phyloP scores from a whole-genome alignment of 1,284 basidiomycete species.

The Ganoderma meredithae region DNA sequence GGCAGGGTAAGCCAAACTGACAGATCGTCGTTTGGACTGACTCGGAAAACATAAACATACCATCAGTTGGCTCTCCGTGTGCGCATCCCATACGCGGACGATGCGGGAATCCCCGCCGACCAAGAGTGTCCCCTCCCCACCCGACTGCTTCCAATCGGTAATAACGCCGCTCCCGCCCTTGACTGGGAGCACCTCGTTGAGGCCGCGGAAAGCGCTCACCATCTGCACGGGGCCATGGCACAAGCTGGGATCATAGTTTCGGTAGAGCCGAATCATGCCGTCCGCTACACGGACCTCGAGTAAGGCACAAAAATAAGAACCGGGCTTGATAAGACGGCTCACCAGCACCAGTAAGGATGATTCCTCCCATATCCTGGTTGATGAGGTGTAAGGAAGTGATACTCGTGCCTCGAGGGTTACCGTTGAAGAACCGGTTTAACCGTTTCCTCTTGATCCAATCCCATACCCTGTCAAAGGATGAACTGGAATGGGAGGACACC shows the following conservation, averaged over 20 bases:
- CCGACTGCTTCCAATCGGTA: conserved; percentile 93
- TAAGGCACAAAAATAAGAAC: not conserved
- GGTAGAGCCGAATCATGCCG: conserved; percentile 90
- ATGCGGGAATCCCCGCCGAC: conserved; percentile 92
- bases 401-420: conserved; percentile 82
- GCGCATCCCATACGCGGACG: conserved; percentile 95
- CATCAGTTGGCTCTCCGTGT: conserved; percentile 85
- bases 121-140: conserved; percentile 73
- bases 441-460: conserved; percentile 90
- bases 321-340: conserved; percentile 36
- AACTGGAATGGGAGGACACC: not conserved
- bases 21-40: conserved; percentile 8
- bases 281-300: conserved; percentile 64
- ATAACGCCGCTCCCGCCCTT: conserved; percentile 86
- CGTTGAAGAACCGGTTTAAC: conserved; percentile 89
- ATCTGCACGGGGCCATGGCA: conserved; percentile 79
- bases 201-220: conserved; percentile 92
- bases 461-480: conserved; percentile 72
- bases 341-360: conserved; percentile 91
- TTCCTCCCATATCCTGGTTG: conserved; percentile 94
- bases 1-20: conserved; percentile 22
- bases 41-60: conserved; percentile 63
- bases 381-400: conserved; percentile 95
- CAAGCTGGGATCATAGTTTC: conserved; percentile 82
- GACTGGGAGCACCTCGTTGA: conserved; percentile 80